These are phyloP conservation scores for Calonectria honghensis DNA, from an alignment of 2,329 filamentous ascomycete species.

Conservation along the genomic window DNA sequence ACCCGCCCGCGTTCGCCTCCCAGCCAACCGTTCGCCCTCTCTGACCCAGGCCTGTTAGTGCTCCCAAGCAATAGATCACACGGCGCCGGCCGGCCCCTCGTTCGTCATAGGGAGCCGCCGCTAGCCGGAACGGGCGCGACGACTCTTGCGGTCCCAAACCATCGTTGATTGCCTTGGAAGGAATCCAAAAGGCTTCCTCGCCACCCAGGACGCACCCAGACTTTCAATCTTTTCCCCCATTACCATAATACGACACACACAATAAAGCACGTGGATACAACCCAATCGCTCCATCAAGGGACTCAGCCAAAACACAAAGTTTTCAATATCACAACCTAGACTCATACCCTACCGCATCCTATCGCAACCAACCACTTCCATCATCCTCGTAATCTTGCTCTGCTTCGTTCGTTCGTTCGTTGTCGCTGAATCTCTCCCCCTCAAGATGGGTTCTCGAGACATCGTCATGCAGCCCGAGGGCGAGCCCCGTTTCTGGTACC, in stretches of 20 bases:
- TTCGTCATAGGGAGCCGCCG: conserved; percentile 35
- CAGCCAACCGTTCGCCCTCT: background rate
- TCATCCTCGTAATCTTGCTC: conserved; percentile 4
- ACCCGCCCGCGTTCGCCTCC: conserved; percentile 8
- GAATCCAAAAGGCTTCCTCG: conserved; percentile 22
- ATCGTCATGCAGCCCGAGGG: conserved; percentile 57
- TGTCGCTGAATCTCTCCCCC: background rate
- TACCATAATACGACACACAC: conserved; percentile 15
- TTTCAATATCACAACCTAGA: conserved; percentile 16
- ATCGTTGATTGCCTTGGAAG: conserved; percentile 18
- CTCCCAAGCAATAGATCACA: conserved; percentile 40
- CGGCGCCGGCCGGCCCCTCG: conserved; percentile 5
- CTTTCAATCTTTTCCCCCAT: conserved; percentile 23
- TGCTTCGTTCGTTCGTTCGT: background rate
- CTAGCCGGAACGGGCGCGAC: conserved; percentile 34
- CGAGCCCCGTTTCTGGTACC: conserved; percentile 67
- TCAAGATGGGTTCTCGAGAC: conserved; percentile 54
- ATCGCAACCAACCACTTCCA: conserved; percentile 1
- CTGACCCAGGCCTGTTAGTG: conserved; percentile 26
- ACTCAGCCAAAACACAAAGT: conserved; percentile 6
- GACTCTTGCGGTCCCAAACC: background rate
- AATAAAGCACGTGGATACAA: conserved; percentile 21
- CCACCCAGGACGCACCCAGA: conserved; percentile 14
- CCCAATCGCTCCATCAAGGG: background rate
- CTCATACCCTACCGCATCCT: conserved; percentile 12